Base-by-base conservation (phyloP, 2,329 filamentous ascomycete species). In the Rasamsonia emersonii region DNA sequence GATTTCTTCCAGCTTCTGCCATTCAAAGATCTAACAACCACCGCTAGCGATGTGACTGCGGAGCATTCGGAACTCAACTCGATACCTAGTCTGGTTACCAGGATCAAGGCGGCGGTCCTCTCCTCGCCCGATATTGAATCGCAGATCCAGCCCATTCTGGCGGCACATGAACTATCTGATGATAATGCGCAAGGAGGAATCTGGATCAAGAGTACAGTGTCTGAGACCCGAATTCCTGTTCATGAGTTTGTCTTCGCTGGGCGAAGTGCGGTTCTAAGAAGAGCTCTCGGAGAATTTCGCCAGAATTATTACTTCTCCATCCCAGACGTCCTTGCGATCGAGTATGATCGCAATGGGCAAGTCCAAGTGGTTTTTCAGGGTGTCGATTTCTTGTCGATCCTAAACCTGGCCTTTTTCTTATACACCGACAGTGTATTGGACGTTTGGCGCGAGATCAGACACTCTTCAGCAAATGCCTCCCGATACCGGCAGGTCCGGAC, bases 361-460 rank as follows among this genome's bases (percentile, higher is more conserved):
- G 60, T 68, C 1, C 55, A 78, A 7, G 50, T 95, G 13, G 71
- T 73, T 1, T 79, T 96, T 32, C 63, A 75, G 13, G 72, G 75
- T 2, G 59, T 89, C 9, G 86, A 95, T 50, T 69, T 91, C 21
- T 66, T 93, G 19, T 81, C 85, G 1, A 51, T 95, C 5, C 63
- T 94, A 35, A 89, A 94, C 45, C 46, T 96, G 7, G 73, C 82
- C 1, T 65, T 89, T 7, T 95, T 85, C 47, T 53, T 81, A 5
- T 96, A 96, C 53, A 79, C 78, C 4, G 91, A 96, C 50, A 68
- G 67, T 3, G 63, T 88, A 10, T 69, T 94, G 18, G 85, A 91
- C 37, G 82, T 88, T 11, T 96, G 91, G 91, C 83, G 88, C 43
- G 79, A 82, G 40, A 79, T 79, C 4, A 75, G 67, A 40, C 73